Base-by-base conservation (phyloP, 768 basidiomycete species). In the Tephrocybe sp. region DNA sequence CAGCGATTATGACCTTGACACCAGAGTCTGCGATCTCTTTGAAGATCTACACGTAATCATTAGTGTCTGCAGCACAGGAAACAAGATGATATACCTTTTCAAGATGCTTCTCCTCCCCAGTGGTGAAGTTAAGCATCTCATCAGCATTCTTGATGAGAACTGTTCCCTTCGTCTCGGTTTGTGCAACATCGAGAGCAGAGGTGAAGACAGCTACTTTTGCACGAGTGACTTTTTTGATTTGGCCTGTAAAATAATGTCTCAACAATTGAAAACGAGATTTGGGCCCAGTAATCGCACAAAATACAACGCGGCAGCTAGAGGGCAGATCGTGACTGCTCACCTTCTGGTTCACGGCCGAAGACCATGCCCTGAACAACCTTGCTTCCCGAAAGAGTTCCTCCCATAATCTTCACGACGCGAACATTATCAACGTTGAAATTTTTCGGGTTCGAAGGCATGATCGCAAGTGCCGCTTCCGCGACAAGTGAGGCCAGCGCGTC, bases 341-440 rank as follows among this genome's bases (percentile, higher is more conserved):
- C 93, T 70, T 99, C 97, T 0, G 97, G 92, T 70, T 97, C 93
- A 40, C 94, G 79, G 32, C 93, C 93, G 58, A 98, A 98, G 0
- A 99, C 97, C 97, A 99, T 99, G 45, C 97, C 97, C 57, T 90
- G 83, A 4, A 99, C 89, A 4, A 99, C 95, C 50, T 79, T 83
- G 70, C 93, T 96, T 20, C 77, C 80, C 3, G 84, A 68, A n/a
- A 99, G 72, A 61, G 80, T 89, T 26, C 97, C 92, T 50, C 97
- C 97, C 84, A 99, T 88, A 55, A 99, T 98, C 73, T 98, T 99
- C 62, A 99, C 97, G 21, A 99, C 96, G 9, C 97, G 85, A 0
- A 99, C 91, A 61, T 94, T 95, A 70, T 99, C 97, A 24, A 98
- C 94, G 69, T 97, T 98, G 82, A 98, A 99, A 69, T 92, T 86